Conservation (phyloP, 352 stramenopile genomes). For the Globisporangium carolinianum region DNA sequence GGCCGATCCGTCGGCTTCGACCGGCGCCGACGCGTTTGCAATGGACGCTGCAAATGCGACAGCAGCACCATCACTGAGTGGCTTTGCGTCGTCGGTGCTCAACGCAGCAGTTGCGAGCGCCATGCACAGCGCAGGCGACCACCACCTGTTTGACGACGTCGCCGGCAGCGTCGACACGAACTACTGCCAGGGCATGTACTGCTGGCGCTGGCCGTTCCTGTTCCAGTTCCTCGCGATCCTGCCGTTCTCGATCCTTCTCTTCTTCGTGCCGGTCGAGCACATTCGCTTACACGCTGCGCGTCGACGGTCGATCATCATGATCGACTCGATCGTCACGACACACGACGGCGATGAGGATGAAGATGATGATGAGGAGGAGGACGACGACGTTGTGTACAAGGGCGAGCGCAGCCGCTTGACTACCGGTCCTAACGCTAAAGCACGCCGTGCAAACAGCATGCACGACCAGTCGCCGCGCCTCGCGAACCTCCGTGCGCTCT, state of each 20-base stretch:
- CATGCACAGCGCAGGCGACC: slow-evolving; percentile 14
- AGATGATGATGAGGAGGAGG: slow-evolving; percentile 15
- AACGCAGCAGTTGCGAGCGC: slow-evolving; percentile 17
- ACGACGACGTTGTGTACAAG: slow-evolving; percentile 17
- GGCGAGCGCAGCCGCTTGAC: slow-evolving; percentile 22
- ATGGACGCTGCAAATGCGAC: slow-evolving; percentile 11
- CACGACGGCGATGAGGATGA: slow-evolving; percentile 32
- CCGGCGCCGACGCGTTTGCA: slow-evolving; percentile 5
- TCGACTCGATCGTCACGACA: slow-evolving; percentile 36
- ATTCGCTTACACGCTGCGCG: slow-evolving; percentile 48
- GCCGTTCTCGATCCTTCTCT: slow-evolving; percentile 68
- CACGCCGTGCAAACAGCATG: slow-evolving; percentile 12
- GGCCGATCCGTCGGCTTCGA: slow-evolving; percentile 13
- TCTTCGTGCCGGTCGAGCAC: slow-evolving; percentile 70
- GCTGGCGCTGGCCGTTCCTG: slow-evolving; percentile 84
- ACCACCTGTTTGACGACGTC: slow-evolving; percentile 34
- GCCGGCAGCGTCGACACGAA: slow-evolving; percentile 23
- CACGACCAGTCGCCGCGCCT: slow-evolving; percentile 29
- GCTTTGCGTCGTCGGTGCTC: slow-evolving; percentile 12
- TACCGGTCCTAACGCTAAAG: slow-evolving; percentile 1
- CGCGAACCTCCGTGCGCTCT: slow-evolving; percentile 40
- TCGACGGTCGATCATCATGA: slow-evolving; percentile 61
- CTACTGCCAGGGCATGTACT: slow-evolving; percentile 71
- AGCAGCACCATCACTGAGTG: background rate
- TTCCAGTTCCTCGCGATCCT: slow-evolving; percentile 67